phyloP scores from a whole-genome alignment of 768 basidiomycete genomes.

The Tulasnella sp. region DNA sequence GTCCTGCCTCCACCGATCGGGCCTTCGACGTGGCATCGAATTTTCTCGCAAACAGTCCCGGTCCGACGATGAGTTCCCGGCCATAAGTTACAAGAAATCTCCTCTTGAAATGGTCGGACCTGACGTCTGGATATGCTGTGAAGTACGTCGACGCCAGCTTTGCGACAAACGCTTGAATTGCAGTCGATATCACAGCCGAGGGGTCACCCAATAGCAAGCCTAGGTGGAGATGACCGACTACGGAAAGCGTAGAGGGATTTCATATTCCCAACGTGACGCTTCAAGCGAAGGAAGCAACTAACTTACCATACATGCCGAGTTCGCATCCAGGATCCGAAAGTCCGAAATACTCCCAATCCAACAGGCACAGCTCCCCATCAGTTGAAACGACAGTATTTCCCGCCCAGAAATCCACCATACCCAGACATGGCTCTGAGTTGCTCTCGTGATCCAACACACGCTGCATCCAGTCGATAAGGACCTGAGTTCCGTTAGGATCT shows the following conservation, averaged over 20 bases:
- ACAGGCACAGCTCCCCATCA: not conserved
- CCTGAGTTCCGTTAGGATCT: not conserved
- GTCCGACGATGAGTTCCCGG: not conserved
- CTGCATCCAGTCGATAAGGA: not conserved
- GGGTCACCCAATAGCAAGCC: not conserved
- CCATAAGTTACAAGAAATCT: not conserved
- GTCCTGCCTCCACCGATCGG: not conserved
- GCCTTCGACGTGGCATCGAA: not conserved
- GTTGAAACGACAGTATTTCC: not conserved
- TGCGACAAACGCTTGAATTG: not conserved
- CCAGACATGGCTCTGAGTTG: not conserved
- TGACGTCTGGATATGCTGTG: not conserved
- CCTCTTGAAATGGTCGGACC: not conserved
- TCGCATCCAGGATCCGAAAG: conserved; percentile 14
- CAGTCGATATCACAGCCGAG: not conserved
- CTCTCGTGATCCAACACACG: not conserved
- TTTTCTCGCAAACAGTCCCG: not conserved
- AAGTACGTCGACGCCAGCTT: not conserved
- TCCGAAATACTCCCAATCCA: conserved; percentile 17
- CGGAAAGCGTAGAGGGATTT: not conserved
- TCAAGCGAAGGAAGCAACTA: not conserved
- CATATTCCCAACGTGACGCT: not conserved
- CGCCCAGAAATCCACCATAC: conserved; percentile 14
- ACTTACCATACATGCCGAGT: not conserved
- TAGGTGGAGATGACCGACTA: not conserved